Base-by-base conservation (phyloP, 2,329 filamentous ascomycete species). In the Pseudopyricularia cyperi region DNA sequence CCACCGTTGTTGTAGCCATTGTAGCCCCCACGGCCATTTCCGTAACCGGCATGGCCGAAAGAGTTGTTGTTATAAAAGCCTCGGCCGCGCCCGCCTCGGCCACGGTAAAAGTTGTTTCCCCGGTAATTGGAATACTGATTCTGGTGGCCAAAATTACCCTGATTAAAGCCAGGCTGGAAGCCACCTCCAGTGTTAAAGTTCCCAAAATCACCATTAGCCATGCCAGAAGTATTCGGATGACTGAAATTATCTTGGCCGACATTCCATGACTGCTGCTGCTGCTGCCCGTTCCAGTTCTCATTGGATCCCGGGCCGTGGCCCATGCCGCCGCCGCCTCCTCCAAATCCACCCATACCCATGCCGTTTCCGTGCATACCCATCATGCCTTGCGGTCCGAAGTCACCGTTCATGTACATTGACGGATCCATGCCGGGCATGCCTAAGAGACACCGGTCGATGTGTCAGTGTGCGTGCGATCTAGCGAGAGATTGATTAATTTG, bases 401-500 rank as follows among this genome's bases (percentile, higher is more conserved):
- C 80, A 73, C 82, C 80, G 73, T 81, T 88, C 83, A 89, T 87
- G 76, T 82, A 81, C 77, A 83, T 84, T 75, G 83, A 82, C 55
- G 82, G 81, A 75, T 90, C 86, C 87, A 95, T 93, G 68, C 78
- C 80, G 59, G 84, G 73, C 85, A 93, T 90, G 63, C 81, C 86
- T 87, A 58, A 1, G 17, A 14, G 7, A 24, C 11, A 15, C 39
- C 22, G 4, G 7, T 24, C 8, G 22, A 35, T 5, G 11, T 46
- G 37, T 26, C n/a, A 35, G 50, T 35, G 26, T 44, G 12, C 11
- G 39, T 19, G 22, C 19, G 19, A 24, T 44, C 22, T 44, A 19
- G 7, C 22, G 22, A 26, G 9, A 44, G 39, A 12, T n/a, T n/a
- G n/a, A n/a, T n/a, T n/a, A n/a, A n/a, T n/a, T n/a, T n/a, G n/a